These are phyloP conservation scores for Chionographis japonica DNA, from an alignment of 106 monocot species.

Conservation along the genomic window DNA sequence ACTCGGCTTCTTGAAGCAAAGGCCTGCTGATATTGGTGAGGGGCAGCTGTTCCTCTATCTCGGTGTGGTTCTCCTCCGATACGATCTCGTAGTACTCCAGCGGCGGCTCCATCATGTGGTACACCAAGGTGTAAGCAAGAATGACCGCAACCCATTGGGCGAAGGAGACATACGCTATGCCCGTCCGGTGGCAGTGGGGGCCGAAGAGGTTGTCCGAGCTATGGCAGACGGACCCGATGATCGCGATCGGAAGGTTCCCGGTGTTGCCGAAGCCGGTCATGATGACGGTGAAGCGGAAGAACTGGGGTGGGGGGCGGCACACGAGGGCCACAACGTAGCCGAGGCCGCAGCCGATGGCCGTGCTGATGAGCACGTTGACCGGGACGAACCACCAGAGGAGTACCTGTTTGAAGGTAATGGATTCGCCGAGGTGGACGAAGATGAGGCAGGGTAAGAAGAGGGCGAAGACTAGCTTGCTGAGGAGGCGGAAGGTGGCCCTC, in stretches of 20 bases:
- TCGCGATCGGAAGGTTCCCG: slow-evolving; percentile 85
- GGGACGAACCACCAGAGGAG: slow-evolving; percentile 89
- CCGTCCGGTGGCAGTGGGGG: slow-evolving; percentile 43
- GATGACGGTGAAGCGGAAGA: slow-evolving; percentile 72
- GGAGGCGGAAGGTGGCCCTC: slow-evolving; percentile 77
- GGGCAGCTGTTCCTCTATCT: slow-evolving; percentile 12
- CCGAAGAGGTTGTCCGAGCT: slow-evolving; percentile 71
- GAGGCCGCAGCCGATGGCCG: slow-evolving; percentile 59
- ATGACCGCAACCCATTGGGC: slow-evolving; percentile 97
- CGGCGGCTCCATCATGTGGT: slow-evolving; percentile 99
- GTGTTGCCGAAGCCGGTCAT: slow-evolving; percentile 97
- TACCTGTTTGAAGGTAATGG: slow-evolving; percentile 49
- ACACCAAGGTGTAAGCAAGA: slow-evolving; percentile 85
- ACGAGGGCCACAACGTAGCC: slow-evolving; percentile 67
- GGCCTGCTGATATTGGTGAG: slow-evolving; percentile 40
- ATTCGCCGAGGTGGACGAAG: slow-evolving; percentile 80
- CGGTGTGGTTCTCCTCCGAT: slow-evolving; percentile 23
- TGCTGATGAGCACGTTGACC: slow-evolving; percentile 75
- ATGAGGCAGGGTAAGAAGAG: slow-evolving; percentile 97
- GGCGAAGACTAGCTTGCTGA: slow-evolving; percentile 91
- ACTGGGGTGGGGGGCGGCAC: slow-evolving; percentile 77
- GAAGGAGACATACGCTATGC: slow-evolving; percentile 82
- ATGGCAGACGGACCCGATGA: slow-evolving; percentile 87
- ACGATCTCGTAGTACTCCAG: slow-evolving; percentile 73
- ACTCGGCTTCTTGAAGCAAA: slow-evolving; percentile 65